Evolutionary conservation across 2,329 filamentous ascomycete genomes (phyloP), one percentile per base, ranked within the genome.

Genomic region (Talaromyces pinophilus): DNA sequence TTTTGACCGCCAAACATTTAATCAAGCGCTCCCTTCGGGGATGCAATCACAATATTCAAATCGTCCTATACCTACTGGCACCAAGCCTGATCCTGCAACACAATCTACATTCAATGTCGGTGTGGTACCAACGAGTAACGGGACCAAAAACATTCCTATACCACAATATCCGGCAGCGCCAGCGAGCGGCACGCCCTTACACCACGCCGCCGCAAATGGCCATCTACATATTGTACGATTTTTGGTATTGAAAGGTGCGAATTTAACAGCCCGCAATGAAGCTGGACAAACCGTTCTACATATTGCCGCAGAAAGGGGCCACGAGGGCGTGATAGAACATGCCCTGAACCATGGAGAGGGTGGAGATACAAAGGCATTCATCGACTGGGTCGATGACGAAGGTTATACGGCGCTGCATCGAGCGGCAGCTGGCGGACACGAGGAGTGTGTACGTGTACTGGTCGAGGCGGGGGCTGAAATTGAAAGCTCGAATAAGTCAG

Each of bases 291-390:
- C 50, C 7, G 28, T 54, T n/a, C 7, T 54, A 33, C 50, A 54
- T 33, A 33, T 54, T 33, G 50, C 50, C 15, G 50, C 50, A 7
- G 50, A 54, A 33, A 30, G 50, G 50, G 50, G 50, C 3, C 50
- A 54, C 5, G 50, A 54, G 7, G 28, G 50, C 28, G 50, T 54
- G 25, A 54, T 54, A 30, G 50, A 54, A 54, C 28, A 54, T 54
- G 50, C 50, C 7, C 17, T 54, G 15, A 30, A 54, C 8, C 50
- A 54, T 6, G 15, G 35, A 5, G 33, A 60, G 6, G 30, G 90
- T 76, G 81, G 83, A 70, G 79, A 81, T 67, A 77, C 70, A 35
- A 73, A 67, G 63, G 74, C 75, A 64, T 66, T 62, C 42, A 54
- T 54, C 25, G 50, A 54, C 28, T 54, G 50, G 50, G 50, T 54